Percentiles rank a stretch among this genome's conserved stretches.
Evolutionary conservation across 345 rosid species (phyloP).

Genomic region (Nasturtium officinale): DNA sequence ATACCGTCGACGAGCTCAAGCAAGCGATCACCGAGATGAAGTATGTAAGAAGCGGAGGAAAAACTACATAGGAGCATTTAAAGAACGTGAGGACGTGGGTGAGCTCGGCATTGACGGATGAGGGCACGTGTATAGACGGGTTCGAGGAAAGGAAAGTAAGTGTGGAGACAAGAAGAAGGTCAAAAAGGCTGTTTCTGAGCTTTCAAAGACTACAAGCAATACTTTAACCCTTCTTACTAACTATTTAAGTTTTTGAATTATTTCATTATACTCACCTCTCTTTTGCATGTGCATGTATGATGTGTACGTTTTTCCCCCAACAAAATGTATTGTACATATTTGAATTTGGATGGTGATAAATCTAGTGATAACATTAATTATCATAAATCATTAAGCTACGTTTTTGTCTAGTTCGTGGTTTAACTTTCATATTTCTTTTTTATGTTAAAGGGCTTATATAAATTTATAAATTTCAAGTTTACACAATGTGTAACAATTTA

Average conservation of each 20-base stretch:
- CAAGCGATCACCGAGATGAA: constrained; percentile 50
- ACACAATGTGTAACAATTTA: background rate
- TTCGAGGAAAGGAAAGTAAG: constrained; percentile 52
- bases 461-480: background rate
- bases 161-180: constrained; percentile 49
- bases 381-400: background rate
- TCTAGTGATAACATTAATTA: background rate
- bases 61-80: constrained; percentile 41
- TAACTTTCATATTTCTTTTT: background rate
- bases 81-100: constrained; percentile 60
- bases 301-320: background rate
- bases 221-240: constrained; percentile 63
- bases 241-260: constrained; percentile 36
- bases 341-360: background rate
- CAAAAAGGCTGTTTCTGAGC: constrained; percentile 44
- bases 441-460: no score
- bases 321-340: background rate
- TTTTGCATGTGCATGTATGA: background rate
- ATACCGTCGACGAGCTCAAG: constrained; percentile 61
- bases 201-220: constrained; percentile 60
- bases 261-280: background rate
- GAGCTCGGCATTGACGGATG: constrained; percentile 76
- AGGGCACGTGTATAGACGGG: constrained; percentile 67
- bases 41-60: constrained; percentile 18
- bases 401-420: background rate